Conservation (phyloP, 2,329 filamentous ascomycete species). For the Venturia pyrina region DNA sequence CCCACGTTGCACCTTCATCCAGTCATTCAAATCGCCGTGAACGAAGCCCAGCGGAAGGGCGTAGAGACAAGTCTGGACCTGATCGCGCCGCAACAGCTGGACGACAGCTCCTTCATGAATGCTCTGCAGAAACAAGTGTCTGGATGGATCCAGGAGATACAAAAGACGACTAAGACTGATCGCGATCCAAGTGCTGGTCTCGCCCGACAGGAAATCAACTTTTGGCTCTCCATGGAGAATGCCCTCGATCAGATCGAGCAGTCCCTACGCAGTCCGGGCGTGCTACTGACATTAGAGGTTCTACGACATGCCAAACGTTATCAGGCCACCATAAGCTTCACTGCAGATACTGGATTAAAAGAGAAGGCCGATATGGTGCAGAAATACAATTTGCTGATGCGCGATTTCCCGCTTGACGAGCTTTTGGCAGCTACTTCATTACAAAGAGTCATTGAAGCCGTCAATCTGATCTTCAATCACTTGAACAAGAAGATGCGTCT, state of each 20-base stretch:
- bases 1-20: conserved; percentile 80
- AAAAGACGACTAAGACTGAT: conserved; percentile 80
- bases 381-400: conserved; percentile 98
- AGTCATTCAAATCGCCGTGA: conserved; percentile 74
- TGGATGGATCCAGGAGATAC: conserved; percentile 97
- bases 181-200: conserved; percentile 69
- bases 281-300: conserved; percentile 84
- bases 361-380: conserved; percentile 94
- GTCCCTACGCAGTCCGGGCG: conserved; percentile 80
- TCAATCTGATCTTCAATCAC: conserved; percentile 83
- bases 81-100: conserved; percentile 64
- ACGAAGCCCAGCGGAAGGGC: conserved; percentile 59
- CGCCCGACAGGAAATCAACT: conserved; percentile 96
- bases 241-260: conserved; percentile 84
- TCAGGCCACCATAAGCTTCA: conserved; percentile 94
- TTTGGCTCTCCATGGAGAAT: conserved; percentile 96
- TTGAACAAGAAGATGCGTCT: conserved; percentile 97
- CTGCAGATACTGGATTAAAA: conserved; percentile 88
- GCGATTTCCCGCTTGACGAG: conserved; percentile 94
- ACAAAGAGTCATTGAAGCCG: conserved; percentile 77
- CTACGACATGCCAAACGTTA: conserved; percentile 96
- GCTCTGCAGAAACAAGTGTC: conserved; percentile 89
- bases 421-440: conserved; percentile 84
- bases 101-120: conserved; percentile 88
- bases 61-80: conserved; percentile 63